Evolutionary conservation across 1,284 basidiomycete species (phyloP).

Genomic region (Rhodotorula sp.): DNA sequence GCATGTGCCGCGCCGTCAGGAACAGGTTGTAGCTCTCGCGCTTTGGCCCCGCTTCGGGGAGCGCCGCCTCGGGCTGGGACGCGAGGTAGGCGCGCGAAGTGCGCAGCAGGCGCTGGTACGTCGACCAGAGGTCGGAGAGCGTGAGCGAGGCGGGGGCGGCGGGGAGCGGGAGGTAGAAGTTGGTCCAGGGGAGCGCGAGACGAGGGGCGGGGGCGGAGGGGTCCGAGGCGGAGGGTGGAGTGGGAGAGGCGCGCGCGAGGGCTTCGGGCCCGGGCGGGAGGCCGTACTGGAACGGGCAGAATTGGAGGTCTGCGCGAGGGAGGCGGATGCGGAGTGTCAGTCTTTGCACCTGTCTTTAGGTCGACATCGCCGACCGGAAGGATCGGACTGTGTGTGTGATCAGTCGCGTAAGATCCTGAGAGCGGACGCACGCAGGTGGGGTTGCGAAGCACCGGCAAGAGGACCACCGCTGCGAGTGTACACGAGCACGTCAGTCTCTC

Average conservation of each 20-base stretch:
- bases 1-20: conserved; percentile 15
- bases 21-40: conserved; percentile 28
- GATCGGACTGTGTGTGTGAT: not conserved
- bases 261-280: conserved; percentile 15
- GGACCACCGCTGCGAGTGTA: conserved; percentile 24
- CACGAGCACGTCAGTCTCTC: not conserved
- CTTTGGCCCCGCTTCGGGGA: conserved; percentile 2
- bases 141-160: not conserved
- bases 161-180: conserved; percentile 18
- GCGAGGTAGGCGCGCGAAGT: not conserved
- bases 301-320: conserved; percentile 24
- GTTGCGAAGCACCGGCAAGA: conserved; percentile 30
- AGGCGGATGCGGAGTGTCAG: not conserved
- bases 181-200: conserved; percentile 28
- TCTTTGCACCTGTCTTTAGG: not conserved
- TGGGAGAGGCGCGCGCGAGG: conserved; percentile 12
- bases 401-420: not conserved
- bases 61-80: not conserved
- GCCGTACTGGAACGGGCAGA: conserved; percentile 32
- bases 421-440: conserved; percentile 26
- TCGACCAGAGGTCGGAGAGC: not conserved
- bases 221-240: not conserved
- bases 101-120: conserved; percentile 9
- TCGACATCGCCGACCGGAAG: no score
- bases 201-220: not conserved